These are phyloP conservation scores for Cornus florida DNA, from an alignment of 148 eudicot genomes.

Conservation along the genomic window DNA sequence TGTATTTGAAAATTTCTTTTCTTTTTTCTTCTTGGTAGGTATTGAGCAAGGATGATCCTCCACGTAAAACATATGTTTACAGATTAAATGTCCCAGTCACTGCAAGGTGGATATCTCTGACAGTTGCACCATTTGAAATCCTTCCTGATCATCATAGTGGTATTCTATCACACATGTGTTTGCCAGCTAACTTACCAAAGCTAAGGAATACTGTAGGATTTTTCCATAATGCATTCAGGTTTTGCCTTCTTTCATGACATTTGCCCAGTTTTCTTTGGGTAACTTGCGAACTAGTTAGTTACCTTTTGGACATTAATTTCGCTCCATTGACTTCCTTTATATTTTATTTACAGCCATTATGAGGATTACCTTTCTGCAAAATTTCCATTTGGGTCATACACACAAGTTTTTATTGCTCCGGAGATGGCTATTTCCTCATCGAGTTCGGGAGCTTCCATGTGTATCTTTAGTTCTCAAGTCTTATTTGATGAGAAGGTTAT, in stretches of 20 bases:
- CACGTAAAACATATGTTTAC: slow-evolving; percentile 83
- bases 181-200: slow-evolving; percentile 56
- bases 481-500: slow-evolving; percentile 89
- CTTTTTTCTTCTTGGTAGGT: slow-evolving; percentile 41
- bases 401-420: slow-evolving; percentile 89
- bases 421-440: slow-evolving; percentile 77
- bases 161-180: slow-evolving; percentile 78
- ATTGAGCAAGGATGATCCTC: slow-evolving; percentile 82
- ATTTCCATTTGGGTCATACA: slow-evolving; percentile 95
- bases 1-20: neutral
- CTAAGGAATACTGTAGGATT: slow-evolving; percentile 68
- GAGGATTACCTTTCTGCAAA: slow-evolving; percentile 73
- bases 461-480: slow-evolving; percentile 78
- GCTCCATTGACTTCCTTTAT: neutral
- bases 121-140: slow-evolving; percentile 89
- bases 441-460: slow-evolving; percentile 80
- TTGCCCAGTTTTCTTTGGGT: neutral
- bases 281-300: neutral
- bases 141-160: slow-evolving; percentile 68
- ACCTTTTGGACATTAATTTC: neutral
- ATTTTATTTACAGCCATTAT: slow-evolving; percentile 63
- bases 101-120: slow-evolving; percentile 87
- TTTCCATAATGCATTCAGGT: slow-evolving; percentile 93
- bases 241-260: slow-evolving; percentile 6
- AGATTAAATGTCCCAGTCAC: slow-evolving; percentile 76